Base-by-base conservation (phyloP, 2,329 filamentous ascomycete genomes). In the Clarireedia hainanense region DNA sequence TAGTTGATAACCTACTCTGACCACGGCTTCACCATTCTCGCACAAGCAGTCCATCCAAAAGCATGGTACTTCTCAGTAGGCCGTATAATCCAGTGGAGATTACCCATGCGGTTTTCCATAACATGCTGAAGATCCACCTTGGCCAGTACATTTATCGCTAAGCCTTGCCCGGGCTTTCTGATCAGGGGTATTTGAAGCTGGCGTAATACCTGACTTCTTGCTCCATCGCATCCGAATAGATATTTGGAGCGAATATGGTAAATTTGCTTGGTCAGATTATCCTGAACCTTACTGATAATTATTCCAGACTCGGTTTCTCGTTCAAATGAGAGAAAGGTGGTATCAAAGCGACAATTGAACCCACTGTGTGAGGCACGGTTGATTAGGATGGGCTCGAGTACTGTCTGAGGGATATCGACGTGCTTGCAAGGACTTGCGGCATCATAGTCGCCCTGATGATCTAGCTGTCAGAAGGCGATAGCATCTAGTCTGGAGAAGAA, bases 1-100 rank as follows among this genome's bases (percentile, higher is more conserved):
- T 39, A 2, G 7, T 14, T 15, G 9, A 34, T 7, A 7, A 52
- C 58, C 20, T 60, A 65, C 69, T 85, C 78, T 60, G 78, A 65
- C 81, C 81, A 85, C 0, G 81, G 76, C 69, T 78, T 81, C 4
- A 85, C 80, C 80, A 85, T 84, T 24, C 83, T 72, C 2, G 76
- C 71, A 60, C 81, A 68, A 3, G 66, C 69, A 34, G 71, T 70
- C 75, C 76, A 80, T 0, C 73, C 79, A 68, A 78, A 83, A 0
- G 70, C 70, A 0, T 77, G 76, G 52, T 76, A 70, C 52, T 80
- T 75, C 2, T 66, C 67, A 56, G 80, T 76, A 0, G 82, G 80
- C 59, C 77, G 74, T 64, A 85, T 71, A 1, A 82, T 71, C 76
- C 80, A 84, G 64, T 86, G 81, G 17, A 85, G 70, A 62, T 83